These are phyloP conservation scores for Astrothelium macrocarpum DNA, from an alignment of 495 filamentous ascomycete species.

Conservation along the genomic window DNA sequence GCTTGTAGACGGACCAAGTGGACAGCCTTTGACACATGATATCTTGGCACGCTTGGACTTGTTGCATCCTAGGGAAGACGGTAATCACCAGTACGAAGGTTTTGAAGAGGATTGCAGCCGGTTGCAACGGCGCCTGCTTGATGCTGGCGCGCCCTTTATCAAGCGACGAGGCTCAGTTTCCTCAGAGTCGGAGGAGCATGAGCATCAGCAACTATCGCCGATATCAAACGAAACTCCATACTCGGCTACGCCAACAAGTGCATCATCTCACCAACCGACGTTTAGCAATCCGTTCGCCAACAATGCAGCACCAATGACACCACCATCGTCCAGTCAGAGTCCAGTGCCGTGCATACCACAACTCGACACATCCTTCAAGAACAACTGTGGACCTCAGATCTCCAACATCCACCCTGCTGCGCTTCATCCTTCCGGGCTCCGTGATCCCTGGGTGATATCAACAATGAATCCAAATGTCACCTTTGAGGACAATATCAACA, in stretches of 20 bases:
- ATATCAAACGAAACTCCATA: constrained; percentile 19
- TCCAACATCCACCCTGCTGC: not conserved
- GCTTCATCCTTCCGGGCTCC: not conserved
- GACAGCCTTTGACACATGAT: constrained; percentile 57
- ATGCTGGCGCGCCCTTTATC: constrained; percentile 39
- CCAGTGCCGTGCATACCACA: not conserved
- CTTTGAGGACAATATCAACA: not conserved
- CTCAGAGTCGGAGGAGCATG: constrained; percentile 46
- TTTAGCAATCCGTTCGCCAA: not conserved
- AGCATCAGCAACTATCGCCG: constrained; percentile 15
- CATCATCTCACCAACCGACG: not conserved
- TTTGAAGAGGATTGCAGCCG: constrained; percentile 50
- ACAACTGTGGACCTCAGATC: not conserved
- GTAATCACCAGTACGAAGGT: constrained; percentile 38
- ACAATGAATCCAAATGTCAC: not conserved
- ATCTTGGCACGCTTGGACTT: constrained; percentile 51
- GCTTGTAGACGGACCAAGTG: constrained; percentile 43
- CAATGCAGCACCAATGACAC: not conserved
- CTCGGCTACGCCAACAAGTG: constrained; percentile 10
- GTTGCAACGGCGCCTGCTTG: constrained; percentile 47
- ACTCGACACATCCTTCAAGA: not conserved
- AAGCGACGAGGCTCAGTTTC: constrained; percentile 46
- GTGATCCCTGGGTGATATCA: not conserved
- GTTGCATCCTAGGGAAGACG: constrained; percentile 36
- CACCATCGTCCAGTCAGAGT: constrained; percentile 1